These are phyloP conservation scores for Erigeron canadensis DNA, from an alignment of 129 eudicot genomes.

Conservation along the genomic window DNA sequence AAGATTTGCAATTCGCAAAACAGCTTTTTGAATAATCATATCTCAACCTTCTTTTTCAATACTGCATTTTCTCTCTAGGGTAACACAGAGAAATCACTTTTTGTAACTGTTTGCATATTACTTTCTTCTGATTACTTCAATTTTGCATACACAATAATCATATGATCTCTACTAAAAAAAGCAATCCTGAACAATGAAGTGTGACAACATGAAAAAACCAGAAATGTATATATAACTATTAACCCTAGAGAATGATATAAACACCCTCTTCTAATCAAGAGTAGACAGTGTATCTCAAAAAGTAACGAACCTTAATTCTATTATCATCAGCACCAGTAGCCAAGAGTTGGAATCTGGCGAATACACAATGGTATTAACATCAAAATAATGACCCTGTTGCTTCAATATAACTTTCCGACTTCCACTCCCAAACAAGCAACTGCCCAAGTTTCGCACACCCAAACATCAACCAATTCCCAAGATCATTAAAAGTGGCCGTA, in stretches of 20 bases:
- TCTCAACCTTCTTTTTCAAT: no score
- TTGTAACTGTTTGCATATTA: no score
- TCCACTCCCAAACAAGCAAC: conserved; percentile 99
- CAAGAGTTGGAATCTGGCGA: conserved; percentile 94
- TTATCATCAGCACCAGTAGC: conserved; percentile 99
- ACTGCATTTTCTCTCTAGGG: no score
- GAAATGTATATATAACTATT: no score
- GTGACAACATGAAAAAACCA: no score
- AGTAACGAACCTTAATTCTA: conserved; percentile 66
- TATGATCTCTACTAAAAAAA: no score
- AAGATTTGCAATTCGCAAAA: no score
- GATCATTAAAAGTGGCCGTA: conserved; percentile 72
- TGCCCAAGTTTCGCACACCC: conserved; percentile 98
- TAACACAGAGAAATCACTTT: no score
- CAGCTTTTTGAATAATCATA: no score
- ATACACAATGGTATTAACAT: conserved; percentile 88
- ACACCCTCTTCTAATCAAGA: not conserved
- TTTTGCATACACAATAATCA: no score
- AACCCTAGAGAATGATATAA: not conserved
- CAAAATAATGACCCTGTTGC: conserved; percentile 98
- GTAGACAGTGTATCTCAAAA: not conserved
- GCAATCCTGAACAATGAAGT: no score
- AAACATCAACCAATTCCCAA: conserved; percentile 89
- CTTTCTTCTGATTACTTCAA: no score
- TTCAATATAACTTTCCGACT: conserved; percentile 88